Conservation (phyloP, 352 stramenopile genomes). For the Globisporangium paddicum region DNA sequence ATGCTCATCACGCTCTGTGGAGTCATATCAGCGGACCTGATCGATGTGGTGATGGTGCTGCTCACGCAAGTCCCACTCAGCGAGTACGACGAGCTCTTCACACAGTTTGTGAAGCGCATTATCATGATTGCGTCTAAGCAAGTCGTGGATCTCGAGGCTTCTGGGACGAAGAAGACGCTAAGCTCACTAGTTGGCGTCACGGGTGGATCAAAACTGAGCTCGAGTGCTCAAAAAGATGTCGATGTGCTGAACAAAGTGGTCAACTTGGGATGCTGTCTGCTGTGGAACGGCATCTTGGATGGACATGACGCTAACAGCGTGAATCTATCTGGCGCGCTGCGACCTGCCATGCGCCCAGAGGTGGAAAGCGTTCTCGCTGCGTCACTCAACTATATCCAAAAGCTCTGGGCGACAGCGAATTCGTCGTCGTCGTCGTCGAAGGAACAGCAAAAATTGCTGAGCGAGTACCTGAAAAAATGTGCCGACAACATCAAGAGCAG, state of each 20-base stretch:
- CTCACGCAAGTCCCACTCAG: conserved; percentile 63
- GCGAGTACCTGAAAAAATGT: conserved; percentile 72
- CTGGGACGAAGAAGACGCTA: conserved; percentile 66
- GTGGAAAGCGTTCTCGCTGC: conserved; percentile 60
- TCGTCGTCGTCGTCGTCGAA: conserved; percentile 49
- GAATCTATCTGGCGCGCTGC: conserved; percentile 15
- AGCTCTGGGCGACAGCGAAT: conserved; percentile 43
- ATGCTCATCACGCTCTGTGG: conserved; percentile 62
- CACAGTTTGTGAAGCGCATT: conserved; percentile 77
- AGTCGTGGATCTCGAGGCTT: conserved; percentile 59
- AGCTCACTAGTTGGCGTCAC: conserved; percentile 56
- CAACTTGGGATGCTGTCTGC: conserved; percentile 61
- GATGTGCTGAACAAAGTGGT: conserved; percentile 76
- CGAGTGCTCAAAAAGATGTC: conserved; percentile 55
- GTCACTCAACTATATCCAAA: conserved; percentile 71
- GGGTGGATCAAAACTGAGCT: conserved; percentile 40
- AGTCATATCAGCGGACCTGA: conserved; percentile 62
- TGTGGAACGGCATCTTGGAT: conserved; percentile 68
- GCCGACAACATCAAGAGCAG: conserved; percentile 57
- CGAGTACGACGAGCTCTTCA: conserved; percentile 74
- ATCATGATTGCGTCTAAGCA: conserved; percentile 71
- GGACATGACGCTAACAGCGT: conserved; percentile 21
- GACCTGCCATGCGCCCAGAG: conserved; percentile 32
- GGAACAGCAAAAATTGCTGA: conserved; percentile 66
- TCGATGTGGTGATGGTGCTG: conserved; percentile 72